Base-by-base conservation (phyloP, 1,139 yeast species). In the Suhomyces guaymorum region DNA sequence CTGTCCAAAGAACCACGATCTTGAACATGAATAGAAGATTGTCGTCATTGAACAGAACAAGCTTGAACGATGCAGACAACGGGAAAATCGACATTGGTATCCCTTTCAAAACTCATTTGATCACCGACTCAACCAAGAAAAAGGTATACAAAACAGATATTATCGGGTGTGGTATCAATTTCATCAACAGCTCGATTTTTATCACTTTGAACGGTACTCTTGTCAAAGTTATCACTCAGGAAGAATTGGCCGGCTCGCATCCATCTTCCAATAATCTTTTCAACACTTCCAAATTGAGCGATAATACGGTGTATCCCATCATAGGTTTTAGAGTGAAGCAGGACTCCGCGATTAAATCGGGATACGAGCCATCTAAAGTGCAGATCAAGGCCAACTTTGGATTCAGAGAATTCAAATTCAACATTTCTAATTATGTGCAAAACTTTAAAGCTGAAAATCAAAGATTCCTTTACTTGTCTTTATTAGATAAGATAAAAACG, bases 111-210 rank as follows among this genome's bases (percentile, higher is more conserved):
- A 62, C 69, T 8, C 38, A 41, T 15, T 24, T 47, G 11, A 28
- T 39, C 4, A 30, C 32, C 16, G 52, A 39, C 24, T 41, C 30
- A n/a, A 28, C 39, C 1, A 33, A 37, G 3, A 53, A 49, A 25
- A 52, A 54, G 28, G 30, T 50, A 1, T 52, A 50, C 42, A 61
- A 50, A 30, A 57, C 70, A 15, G 97, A 89, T 56, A 68, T 75
- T 2, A 70, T 90, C 44, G 97, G 97, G 0, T 83, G 94, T 57
- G 96, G 97, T 2, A 70, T 88, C 17, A 84, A 89, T 60, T 84
- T 78, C 49, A 66, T 75, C 17, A 76, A 76, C 27, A 73, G 76
- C 28, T 64, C 79, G 0, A 70, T 88, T 3, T 90, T 89, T 49
- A 78, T 79, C 44, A 89, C 97, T 0, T 81, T 86, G 56, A 89